These are phyloP conservation scores for Hemisphaericaspora nanyangensis DNA, from an alignment of 805 yeast genomes.

Conservation along the genomic window DNA sequence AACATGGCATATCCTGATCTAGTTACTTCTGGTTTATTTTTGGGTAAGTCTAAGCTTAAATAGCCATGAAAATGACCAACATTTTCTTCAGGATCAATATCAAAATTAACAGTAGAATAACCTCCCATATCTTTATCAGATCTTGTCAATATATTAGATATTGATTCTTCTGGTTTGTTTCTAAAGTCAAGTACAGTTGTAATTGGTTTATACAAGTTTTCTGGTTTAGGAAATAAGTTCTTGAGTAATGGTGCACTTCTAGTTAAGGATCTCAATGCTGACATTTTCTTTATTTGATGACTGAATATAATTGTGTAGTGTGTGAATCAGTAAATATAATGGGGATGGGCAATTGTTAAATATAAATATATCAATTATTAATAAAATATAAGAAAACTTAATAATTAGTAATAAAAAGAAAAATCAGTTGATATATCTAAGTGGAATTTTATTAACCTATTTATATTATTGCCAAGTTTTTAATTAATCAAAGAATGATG, in stretches of 20 bases:
- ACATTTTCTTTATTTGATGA: slow-evolving; percentile 19
- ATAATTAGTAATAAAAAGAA: no score
- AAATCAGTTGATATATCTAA: no score
- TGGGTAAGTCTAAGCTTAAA: slow-evolving; percentile 64
- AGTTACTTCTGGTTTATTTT: slow-evolving; percentile 58
- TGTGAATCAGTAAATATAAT: background rate
- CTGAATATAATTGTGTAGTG: no score
- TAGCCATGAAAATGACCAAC: slow-evolving; percentile 49
- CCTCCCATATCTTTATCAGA: slow-evolving; percentile 80
- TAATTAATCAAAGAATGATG: no score
- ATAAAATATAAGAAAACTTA: no score
- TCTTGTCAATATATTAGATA: slow-evolving; percentile 52
- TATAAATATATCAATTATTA: no score
- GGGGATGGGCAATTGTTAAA: no score
- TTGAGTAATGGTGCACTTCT: slow-evolving; percentile 30
- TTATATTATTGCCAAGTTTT: no score
- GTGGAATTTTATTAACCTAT: no score
- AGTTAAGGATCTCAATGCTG: slow-evolving; percentile 37
- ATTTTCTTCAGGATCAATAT: slow-evolving; percentile 28
- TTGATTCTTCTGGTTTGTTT: slow-evolving; percentile 42
- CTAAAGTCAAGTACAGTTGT: slow-evolving; percentile 57
- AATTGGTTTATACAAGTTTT: slow-evolving; percentile 23
- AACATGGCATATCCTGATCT: slow-evolving; percentile 82
- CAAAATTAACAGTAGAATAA: slow-evolving; percentile 59
- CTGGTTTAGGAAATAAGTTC: slow-evolving; percentile 31